These are phyloP conservation scores for Podila verticillata DNA, from an alignment of 192 early-diverging fungal species.

Conservation along the genomic window DNA sequence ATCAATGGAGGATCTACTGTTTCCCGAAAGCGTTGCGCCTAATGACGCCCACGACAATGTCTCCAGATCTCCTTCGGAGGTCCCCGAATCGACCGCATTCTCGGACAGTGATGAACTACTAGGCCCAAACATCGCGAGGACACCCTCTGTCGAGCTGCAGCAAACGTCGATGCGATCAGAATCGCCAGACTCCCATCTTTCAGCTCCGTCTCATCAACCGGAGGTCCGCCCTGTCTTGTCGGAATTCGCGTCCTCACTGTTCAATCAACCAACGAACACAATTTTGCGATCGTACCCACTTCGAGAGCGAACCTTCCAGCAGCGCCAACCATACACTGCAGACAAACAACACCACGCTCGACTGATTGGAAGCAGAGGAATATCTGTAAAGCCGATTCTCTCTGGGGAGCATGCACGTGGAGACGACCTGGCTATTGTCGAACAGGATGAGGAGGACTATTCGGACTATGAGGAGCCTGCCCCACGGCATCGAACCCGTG, in stretches of 20 bases:
- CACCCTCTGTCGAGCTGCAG: no score
- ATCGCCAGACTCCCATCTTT: neutral
- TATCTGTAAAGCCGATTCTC: neutral
- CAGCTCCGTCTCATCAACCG: neutral
- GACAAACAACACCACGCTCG: constrained; percentile 37
- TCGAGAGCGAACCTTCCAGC: constrained; percentile 28
- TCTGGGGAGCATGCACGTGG: neutral
- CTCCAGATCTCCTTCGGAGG: no score
- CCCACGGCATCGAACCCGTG: neutral
- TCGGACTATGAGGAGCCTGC: constrained; percentile 24
- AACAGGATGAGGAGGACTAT: constrained; percentile 19
- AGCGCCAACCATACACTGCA: constrained; percentile 25
- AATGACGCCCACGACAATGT: no score
- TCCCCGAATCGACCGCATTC: no score
- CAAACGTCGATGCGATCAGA: no score
- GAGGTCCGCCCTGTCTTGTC: neutral
- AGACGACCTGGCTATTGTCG: neutral
- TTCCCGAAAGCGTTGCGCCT: no score
- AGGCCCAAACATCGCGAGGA: no score
- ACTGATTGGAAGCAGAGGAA: constrained; percentile 8
- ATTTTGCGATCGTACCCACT: constrained; percentile 19
- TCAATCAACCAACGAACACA: neutral
- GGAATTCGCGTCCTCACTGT: neutral
- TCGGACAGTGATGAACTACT: no score
- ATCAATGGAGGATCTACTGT: no score